phyloP scores from a whole-genome alignment of 2,329 filamentous ascomycete genomes.

The Colletotrichum graminicola region DNA sequence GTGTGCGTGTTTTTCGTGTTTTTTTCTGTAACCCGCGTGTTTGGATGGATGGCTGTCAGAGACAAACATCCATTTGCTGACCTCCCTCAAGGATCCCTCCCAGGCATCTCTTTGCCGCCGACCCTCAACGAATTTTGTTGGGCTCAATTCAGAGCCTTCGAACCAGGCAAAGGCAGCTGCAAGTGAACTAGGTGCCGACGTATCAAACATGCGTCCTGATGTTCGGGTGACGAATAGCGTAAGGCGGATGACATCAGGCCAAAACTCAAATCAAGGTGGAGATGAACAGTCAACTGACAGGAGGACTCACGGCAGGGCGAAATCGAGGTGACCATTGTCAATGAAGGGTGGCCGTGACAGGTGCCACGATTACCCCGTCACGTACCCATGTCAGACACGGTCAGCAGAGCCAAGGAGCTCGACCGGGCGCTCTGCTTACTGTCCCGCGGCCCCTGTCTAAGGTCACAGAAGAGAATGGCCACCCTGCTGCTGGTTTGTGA shows the following conservation, averaged over 20 bases:
- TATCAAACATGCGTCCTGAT: neutral
- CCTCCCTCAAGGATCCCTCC: neutral
- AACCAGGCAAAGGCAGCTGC: neutral
- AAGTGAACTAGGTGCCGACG: neutral
- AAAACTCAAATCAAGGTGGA: neutral
- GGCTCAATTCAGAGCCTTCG: neutral
- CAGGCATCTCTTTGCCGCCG: neutral
- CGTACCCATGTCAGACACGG: conserved; percentile 34
- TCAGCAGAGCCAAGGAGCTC: conserved; percentile 19
- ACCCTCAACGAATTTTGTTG: neutral
- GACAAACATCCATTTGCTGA: neutral
- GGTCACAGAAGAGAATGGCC: neutral
- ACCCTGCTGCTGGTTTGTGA: neutral
- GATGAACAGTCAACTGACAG: neutral
- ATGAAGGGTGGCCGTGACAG: conserved; percentile 26
- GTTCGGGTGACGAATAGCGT: neutral
- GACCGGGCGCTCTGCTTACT: conserved; percentile 34
- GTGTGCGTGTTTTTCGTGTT: too few relatives aligned
- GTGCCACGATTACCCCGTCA: conserved; percentile 32
- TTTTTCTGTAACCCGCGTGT: too few relatives aligned
- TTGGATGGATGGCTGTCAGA: neutral
- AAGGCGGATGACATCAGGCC: too few relatives aligned
- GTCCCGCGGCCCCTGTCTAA: conserved; percentile 22
- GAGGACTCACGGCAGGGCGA: neutral
- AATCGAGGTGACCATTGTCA: conserved; percentile 2